These are phyloP conservation scores for Fusarium drepaniforme DNA, from an alignment of 2,329 filamentous ascomycete species.

Conservation along the genomic window DNA sequence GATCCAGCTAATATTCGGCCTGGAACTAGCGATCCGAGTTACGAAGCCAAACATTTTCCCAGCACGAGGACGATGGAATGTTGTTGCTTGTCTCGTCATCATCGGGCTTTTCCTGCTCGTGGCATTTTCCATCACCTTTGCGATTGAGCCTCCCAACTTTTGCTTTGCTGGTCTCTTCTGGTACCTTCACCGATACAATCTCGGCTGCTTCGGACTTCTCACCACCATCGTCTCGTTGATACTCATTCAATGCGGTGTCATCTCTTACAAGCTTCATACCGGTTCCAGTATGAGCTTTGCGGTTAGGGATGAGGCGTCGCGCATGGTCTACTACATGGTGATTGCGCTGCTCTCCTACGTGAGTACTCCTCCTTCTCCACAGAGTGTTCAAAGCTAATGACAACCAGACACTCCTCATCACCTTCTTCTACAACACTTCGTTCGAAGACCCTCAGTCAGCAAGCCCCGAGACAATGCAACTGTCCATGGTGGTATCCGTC, in stretches of 20 bases:
- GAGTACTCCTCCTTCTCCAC: conserved; percentile 43
- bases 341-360: conserved; percentile 70
- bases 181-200: conserved; percentile 73
- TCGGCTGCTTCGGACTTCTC: conserved; percentile 67
- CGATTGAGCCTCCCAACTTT: conserved; percentile 66
- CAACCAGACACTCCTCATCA: conserved; percentile 67
- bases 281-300: conserved; percentile 66
- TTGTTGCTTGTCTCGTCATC: conserved; percentile 66
- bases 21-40: conserved; percentile 71
- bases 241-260: conserved; percentile 61
- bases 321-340: conserved; percentile 77
- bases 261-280: conserved; percentile 69
- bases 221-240: conserved; percentile 63
- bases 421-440: conserved; percentile 72
- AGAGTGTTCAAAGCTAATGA: conserved; percentile 45
- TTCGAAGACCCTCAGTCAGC: conserved; percentile 54
- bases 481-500: conserved; percentile 74
- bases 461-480: conserved; percentile 57
- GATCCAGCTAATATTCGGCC: conserved; percentile 73
- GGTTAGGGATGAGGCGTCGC: conserved; percentile 73
- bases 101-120: conserved; percentile 64
- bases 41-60: conserved; percentile 68
- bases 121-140: conserved; percentile 70
- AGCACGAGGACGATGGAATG: conserved; percentile 69
- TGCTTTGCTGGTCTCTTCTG: conserved; percentile 78